Base-by-base conservation (phyloP, 805 yeast genomes). In the Aciculoconidium aculeatum region DNA sequence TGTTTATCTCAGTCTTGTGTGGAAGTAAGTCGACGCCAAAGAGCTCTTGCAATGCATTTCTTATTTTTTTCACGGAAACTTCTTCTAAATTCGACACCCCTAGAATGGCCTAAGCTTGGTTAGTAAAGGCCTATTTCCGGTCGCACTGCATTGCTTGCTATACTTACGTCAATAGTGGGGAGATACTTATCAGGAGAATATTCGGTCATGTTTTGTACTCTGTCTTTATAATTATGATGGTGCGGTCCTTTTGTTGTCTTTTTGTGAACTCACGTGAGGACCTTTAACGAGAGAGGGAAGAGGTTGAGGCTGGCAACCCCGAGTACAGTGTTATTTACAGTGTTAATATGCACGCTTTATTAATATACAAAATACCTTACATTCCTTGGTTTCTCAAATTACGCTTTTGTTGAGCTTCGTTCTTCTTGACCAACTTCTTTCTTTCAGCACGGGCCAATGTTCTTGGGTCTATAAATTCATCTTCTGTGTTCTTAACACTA, bases 401-500 rank as follows among this genome's bases (percentile, higher is more conserved):
- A 52, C 83, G 76, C 65, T 84, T 85, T 42, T 86, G 94, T 55
- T 85, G 96, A 35, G 75, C 58, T 51, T 72, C 77, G 54, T 87
- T 87, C 75, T 80, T 84, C 72, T 85, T 86, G 28, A 90, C 70
- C 46, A 87, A 70, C 48, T 67, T 73, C 75, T 82, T 83, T 61
- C 96, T 80, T 49, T 86, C 95, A 31, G 72, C 75, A 62, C 97
- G 77, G 37, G 58, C 62, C 55, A 90, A 67, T 17, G 80, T 67
- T 65, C 97, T 77, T 43, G 97, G 97, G 55, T 88, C 96, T 25
- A 85, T 65, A 44, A 85, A 64, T 45, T 82, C 94, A 25, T 65
- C 55, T 11, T 50, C 51, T 17, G 67, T 60, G 31, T 57, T 55
- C 49, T 72, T 70, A 16, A 69, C 78, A 44, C 78, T 71, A 30